Evolutionary conservation across 2,329 filamentous ascomycete species (phyloP), one percentile per base, ranked within the genome.

Genomic region (Blumeria graminis): DNA sequence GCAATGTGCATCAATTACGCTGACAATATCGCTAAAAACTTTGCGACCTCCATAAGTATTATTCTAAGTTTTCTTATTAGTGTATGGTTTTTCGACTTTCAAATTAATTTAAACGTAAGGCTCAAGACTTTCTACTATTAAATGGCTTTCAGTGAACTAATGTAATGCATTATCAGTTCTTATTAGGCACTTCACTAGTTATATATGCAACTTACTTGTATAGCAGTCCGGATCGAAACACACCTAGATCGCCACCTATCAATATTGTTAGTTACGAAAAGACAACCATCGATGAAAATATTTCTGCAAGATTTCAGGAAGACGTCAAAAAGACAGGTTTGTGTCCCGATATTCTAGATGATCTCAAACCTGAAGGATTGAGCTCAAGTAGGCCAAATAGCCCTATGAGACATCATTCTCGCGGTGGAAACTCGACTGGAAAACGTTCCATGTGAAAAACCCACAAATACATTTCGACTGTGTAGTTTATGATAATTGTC

Each of bases 11-110:
- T 92, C 67, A 85, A 83, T 60, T 86, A 87, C 65, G 81, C 84
- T 5, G 84, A 92, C 70, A 93, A 92, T 65, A 93, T 94, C 66
- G 82, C 86, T 58, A 94, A 93, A 73, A 94, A 92, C 66, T 89
- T 94, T 69, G 88, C 90, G 4, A 90, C 88, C 5, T 92, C 86
- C 64, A 86, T 94, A 60, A 94, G 87, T 65, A 93, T 96, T 59
- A 73, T 95, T 57, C 71, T 95, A 54, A 93, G 86, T 66, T 88
- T 89, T 60, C 62, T 95, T 13, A 85, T 86, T 55, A 94, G 88
- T 65, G 76, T 94, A 1, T 82, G 80, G 69, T 83, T 94, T 61
- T 94, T 96, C 67, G 76, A 89, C 54, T 86, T 94, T 61, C 70
- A 79, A 52, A 76, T 92, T 46, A 85, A 83, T 0, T 64, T 74